A percentile compares a stretch with the other conserved stretches of the same genome.
These are phyloP conservation scores for Stephania cephalantha DNA, from an alignment of 164 flowering plant genomes.

Conservation along the genomic window DNA sequence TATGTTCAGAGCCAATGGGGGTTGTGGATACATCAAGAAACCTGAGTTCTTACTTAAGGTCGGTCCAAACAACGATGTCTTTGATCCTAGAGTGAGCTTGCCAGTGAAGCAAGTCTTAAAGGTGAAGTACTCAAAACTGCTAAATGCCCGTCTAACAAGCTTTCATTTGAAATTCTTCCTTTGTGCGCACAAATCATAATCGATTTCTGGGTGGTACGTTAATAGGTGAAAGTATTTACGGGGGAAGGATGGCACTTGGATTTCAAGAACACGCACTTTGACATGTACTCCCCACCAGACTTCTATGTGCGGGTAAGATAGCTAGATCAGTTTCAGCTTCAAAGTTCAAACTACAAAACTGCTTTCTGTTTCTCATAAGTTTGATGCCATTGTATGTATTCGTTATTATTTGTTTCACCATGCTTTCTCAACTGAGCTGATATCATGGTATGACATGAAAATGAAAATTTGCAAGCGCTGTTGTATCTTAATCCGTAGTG, in stretches of 20 bases:
- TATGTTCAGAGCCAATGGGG: constrained; percentile 55
- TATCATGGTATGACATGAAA: neutral
- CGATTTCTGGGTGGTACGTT: constrained; percentile 2
- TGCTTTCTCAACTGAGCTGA: neutral
- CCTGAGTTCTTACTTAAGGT: constrained; percentile 35
- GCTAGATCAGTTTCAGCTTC: neutral
- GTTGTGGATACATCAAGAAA: constrained; percentile 54
- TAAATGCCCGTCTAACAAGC: neutral
- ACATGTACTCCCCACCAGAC: constrained; percentile 48
- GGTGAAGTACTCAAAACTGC: constrained; percentile 19
- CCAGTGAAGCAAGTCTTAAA: constrained; percentile 40
- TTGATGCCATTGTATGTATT: neutral
- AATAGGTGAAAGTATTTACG: constrained; percentile 40
- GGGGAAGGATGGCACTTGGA: constrained; percentile 55
- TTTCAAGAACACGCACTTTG: constrained; percentile 43
- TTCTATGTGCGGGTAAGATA: constrained; percentile 42
- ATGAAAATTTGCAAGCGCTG: neutral
- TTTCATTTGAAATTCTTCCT: neutral
- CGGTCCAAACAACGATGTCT: constrained; percentile 26
- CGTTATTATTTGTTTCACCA: neutral
- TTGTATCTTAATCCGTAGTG: too few relatives aligned
- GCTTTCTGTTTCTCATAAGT: neutral
- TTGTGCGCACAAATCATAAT: constrained; percentile 3
- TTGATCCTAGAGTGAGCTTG: constrained; percentile 30
- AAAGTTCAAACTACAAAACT: neutral